phyloP scores from a whole-genome alignment of 1,284 basidiomycete genomes.

The Anthracocystis panici-leucophaei region DNA sequence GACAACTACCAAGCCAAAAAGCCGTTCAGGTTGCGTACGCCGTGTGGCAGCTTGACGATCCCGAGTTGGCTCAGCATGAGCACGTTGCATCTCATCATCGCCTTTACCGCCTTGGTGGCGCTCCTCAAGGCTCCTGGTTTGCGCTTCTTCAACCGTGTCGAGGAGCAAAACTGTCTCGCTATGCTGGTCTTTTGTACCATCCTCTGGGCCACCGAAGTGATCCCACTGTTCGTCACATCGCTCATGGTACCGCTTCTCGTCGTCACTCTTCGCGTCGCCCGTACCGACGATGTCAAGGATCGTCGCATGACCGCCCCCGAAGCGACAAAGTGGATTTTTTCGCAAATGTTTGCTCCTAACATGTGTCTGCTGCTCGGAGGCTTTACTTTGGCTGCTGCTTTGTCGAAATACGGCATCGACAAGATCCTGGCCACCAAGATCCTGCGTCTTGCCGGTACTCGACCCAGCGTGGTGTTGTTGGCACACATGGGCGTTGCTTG shows the following conservation, averaged over 20 bases:
- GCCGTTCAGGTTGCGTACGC: conserved; percentile 55
- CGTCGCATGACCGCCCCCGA: conserved; percentile 76
- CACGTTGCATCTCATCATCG: conserved; percentile 63
- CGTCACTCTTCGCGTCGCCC: conserved; percentile 87
- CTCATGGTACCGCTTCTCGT: conserved; percentile 88
- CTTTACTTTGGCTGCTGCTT: conserved; percentile 96
- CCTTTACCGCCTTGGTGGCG: conserved; percentile 58
- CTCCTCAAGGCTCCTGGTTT: conserved; percentile 65
- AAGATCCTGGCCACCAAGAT: conserved; percentile 88
- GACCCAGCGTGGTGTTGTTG: conserved; percentile 86
- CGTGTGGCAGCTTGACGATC: conserved; percentile 49
- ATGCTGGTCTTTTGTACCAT: conserved; percentile 91
- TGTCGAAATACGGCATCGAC: conserved; percentile 98
- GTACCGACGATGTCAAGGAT: conserved; percentile 75
- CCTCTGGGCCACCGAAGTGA: conserved; percentile 96
- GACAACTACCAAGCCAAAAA: conserved; percentile 51
- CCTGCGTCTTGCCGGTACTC: conserved; percentile 87
- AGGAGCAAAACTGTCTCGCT: conserved; percentile 92
- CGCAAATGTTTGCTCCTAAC: conserved; percentile 83
- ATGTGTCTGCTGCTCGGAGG: conserved; percentile 82
- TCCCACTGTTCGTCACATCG: conserved; percentile 96
- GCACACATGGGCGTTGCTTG: conserved; percentile 97
- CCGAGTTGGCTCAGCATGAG: conserved; percentile 64
- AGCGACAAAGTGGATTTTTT: conserved; percentile 82
- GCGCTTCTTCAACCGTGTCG: conserved; percentile 73